A percentile compares a stretch with the other conserved stretches of the same genome.
phyloP scores from a whole-genome alignment of 352 stramenopile species.

The Globisporangium spinosum region DNA sequence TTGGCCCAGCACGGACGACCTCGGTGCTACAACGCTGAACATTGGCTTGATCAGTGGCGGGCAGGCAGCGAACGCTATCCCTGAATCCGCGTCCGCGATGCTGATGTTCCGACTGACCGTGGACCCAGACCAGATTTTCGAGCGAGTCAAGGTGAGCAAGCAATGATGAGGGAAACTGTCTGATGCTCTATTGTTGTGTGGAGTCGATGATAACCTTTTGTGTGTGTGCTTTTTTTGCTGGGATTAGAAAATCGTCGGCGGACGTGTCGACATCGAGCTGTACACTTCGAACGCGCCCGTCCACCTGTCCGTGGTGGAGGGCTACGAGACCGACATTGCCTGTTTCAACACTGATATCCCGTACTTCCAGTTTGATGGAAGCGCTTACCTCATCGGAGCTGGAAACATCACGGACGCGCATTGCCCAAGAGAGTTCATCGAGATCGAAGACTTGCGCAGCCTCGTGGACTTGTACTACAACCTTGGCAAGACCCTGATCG shows the following conservation, averaged over 20 bases:
- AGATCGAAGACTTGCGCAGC: conserved; percentile 55
- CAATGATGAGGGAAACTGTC: background rate
- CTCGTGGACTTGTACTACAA: conserved; percentile 73
- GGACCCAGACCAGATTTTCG: conserved; percentile 63
- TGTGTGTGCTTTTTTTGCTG: background rate
- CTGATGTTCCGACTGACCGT: conserved; percentile 87
- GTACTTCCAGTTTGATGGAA: conserved; percentile 82
- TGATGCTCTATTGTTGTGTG: background rate
- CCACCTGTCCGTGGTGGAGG: conserved; percentile 71
- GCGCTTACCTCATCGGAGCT: conserved; percentile 72
- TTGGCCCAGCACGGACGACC: conserved; percentile 78
- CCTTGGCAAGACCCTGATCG: conserved; percentile 63
- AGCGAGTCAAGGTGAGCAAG: conserved; percentile 50
- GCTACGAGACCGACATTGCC: conserved; percentile 83
- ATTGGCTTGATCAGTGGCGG: conserved; percentile 80
- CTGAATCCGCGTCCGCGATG: conserved; percentile 80
- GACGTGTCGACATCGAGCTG: conserved; percentile 62
- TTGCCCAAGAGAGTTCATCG: conserved; percentile 69
- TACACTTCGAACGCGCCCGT: conserved; percentile 85
- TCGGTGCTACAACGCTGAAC: conserved; percentile 82
- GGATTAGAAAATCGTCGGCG: conserved; percentile 50
- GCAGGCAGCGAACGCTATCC: conserved; percentile 77
- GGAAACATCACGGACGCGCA: conserved; percentile 76
- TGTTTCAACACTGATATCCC: conserved; percentile 90
- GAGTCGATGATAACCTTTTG: background rate